Base-by-base conservation (phyloP, 2,329 filamentous ascomycete genomes). In the Curvularia hawaiiensis region DNA sequence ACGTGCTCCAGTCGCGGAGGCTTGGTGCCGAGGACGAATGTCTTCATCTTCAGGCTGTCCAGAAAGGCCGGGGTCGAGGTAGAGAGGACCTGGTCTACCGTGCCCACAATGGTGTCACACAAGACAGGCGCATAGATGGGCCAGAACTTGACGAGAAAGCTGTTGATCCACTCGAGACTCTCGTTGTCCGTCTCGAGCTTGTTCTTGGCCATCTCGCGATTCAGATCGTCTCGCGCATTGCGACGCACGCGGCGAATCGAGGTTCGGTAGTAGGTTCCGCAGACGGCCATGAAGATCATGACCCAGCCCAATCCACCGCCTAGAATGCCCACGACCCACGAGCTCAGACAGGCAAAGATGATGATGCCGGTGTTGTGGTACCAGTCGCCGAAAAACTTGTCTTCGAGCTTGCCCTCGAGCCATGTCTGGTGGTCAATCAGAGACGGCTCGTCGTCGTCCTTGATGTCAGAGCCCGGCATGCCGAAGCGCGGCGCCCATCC, bases 91-190 rank as follows among this genome's bases (percentile, higher is more conserved):
- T 98, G 95, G 71, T 99, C 95, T 47, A 98, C 95, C 0, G 93
- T 92, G 75, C 88, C 92, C 78, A 98, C 90, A 69, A 99, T 90
- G 22, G 92, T 96, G 66, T 95, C 88, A 59, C 92, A 94, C 12
- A 99, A 85, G 10, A 98, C 91, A 1, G 95, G 95, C 54, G 95
- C 92, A 75, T 97, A 98, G 71, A 99, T 99, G 61, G 95, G 95
- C 95, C 95, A 99, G 80, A 99, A 99, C 76, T 99, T 99, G 79
- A 96, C 88, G 68, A 99, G 76, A 80, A 99, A 99, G 68, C 92
- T 96, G 82, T 99, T 99, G 77, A 99, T 98, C 95, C 95, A 99
- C 77, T 99, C 95, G 48, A 99, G 82, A 55, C 90, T 95, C 78
- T 99, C 95, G 26, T 87, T 88, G 67, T 99, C 95, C 9, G 88